Evolutionary conservation across 495 filamentous ascomycete genomes (phyloP).

Genomic region (Pseudoneurospora amorphoporcata): DNA sequence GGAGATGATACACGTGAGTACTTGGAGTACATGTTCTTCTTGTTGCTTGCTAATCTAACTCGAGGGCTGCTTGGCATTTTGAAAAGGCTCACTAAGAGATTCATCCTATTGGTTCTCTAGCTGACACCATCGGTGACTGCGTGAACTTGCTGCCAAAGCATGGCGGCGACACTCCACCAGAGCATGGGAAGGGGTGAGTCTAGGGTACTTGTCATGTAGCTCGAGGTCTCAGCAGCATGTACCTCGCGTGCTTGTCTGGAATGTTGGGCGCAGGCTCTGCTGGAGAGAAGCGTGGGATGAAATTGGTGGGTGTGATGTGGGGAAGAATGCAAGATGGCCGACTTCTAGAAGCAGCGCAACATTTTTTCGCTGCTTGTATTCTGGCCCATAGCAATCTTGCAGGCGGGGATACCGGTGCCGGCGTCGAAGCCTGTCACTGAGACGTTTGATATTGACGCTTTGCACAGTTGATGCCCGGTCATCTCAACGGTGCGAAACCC

Average conservation of each 20-base stretch:
- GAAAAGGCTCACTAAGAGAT: constrained; percentile 17
- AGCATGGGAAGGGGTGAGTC: constrained; percentile 11
- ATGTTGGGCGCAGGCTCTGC: constrained; percentile 15
- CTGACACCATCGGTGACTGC: background rate
- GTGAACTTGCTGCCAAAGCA: constrained; percentile 6
- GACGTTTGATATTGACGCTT: background rate
- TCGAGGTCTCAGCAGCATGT: constrained; percentile 5
- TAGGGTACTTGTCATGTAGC: constrained; percentile 5
- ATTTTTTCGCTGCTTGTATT: background rate
- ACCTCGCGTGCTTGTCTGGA: constrained; percentile 9
- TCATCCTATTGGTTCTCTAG: constrained; percentile 18
- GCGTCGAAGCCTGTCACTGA: background rate
- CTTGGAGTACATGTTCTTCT: background rate
- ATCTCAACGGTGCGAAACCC: background rate
- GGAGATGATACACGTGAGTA: background rate
- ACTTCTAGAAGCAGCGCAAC: background rate
- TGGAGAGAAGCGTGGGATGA: constrained; percentile 16
- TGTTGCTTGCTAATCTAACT: background rate
- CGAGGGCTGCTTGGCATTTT: constrained; percentile 7
- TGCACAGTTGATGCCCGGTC: background rate
- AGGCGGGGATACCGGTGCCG: background rate
- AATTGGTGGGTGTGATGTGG: constrained; percentile 6
- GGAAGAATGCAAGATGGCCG: constrained; percentile 2
- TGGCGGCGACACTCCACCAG: constrained; percentile 17
- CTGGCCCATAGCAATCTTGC: background rate